Base-by-base conservation (phyloP, 2,329 filamentous ascomycete species). In the Capronia epimyces region DNA sequence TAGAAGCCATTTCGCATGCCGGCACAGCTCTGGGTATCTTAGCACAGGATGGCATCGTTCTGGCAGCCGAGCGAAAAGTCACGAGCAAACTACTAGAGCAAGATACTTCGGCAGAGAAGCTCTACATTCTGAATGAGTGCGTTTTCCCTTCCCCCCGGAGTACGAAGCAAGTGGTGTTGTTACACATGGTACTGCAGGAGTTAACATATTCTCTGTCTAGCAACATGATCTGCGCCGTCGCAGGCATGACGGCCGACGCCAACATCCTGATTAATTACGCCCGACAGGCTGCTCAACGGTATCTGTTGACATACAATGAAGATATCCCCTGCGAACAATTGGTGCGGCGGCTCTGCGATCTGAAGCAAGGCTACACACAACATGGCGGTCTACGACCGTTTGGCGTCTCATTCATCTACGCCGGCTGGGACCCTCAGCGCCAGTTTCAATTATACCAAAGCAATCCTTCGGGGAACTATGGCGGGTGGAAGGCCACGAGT, bases 261-360 rank as follows among this genome's bases (percentile, higher is more conserved):
- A 98, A 98, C 78, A 98, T 98, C 72, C 89, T 98, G 70, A 98
- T 98, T 83, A 98, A 98, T 79, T 96, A 94, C 74, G 94, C 93
- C 69, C 89, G 93, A 64, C 89, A 95, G 81, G 87, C 88, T 65
- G 93, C 93, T 64, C 93, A 98, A 76, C 83, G 86, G 67, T 97
- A 98, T 75, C 91, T 98, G 69, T 83, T 95, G 62, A 98, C 91
- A 65, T 98, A 98, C 80, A 95, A 97, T 78, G 90, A 96, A 85
- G 93, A 98, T 69, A 98, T 98, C 60, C 93, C 93, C 53, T 98
- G 93, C 77, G 93, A 98, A 72, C 93, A 98, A 74, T 87, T 98
- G 52, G 93, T 98, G 56, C 89, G 93, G 64, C 83, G 89, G 63
- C 80, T 98, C 65, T 98, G 94, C 74, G 93, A 98, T 76, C 77